Evolutionary conservation across 805 yeast genomes (phyloP), one percentile per base, ranked within the genome.

Genomic region (Cyberlindnera subsufficiens): DNA sequence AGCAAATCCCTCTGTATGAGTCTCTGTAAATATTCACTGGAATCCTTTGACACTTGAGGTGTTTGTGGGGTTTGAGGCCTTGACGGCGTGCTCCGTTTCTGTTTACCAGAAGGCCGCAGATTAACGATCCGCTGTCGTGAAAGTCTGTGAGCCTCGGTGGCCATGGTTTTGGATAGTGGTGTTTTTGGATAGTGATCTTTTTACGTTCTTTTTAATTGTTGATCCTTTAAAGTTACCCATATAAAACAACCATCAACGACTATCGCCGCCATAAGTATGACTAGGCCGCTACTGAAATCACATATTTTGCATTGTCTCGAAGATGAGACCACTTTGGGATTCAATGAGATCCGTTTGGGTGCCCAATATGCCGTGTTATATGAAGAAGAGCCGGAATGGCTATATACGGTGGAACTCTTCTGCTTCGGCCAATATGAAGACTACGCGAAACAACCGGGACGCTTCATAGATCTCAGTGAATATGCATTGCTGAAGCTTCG

Each of bases 351-450:
- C 30, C 49, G 59, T 14, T 33, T 46, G 7, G 31, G 39, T 14
- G 14, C 38, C 0, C 39, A 44, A 5, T 30, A 44, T 15, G 17
- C 15, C 7, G 22, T 19, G 7, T 13, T 43, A 8, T 42, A 38
- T 27, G 15, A 25, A 7, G 37, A 42, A 9, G 43, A 55, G 17
- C 40, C 34, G 5, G 14, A 39, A 27, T 43, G 54, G 13, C 35
- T 33, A 25, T 47, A 47, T 38, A 58, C 63, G 1, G 36, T 57
- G 16, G 50, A 51, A 14, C 39, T 58, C 5, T 58, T 56, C 45
- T 43, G 59, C 42, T 58, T 58, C 41, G 63, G 63, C 1, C 43
- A 40, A 8, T 47, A 41, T 15, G 19, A 41, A 2, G 50, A 56
- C 40, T 56, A 55, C 37, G 17, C 19, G 7, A 18, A 37, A 8